phyloP scores from a whole-genome alignment of 2,329 filamentous ascomycete genomes.

The Hysterium pulicare region DNA sequence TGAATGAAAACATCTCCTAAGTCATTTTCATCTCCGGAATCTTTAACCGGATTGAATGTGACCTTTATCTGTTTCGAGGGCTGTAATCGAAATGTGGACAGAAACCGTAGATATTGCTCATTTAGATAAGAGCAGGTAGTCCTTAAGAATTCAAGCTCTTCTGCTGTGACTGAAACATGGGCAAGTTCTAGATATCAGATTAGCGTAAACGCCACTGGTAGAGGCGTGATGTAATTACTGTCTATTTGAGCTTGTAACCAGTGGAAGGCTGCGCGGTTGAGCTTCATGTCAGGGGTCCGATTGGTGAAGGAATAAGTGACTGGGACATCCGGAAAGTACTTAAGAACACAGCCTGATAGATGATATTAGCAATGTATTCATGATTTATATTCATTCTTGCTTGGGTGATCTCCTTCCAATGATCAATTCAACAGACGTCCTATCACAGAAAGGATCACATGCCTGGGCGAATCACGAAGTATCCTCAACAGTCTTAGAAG shows the following conservation, averaged over 20 bases:
- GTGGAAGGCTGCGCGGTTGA: slow-evolving; percentile 75
- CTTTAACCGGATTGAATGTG: slow-evolving; percentile 55
- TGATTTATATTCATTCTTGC: too few relatives aligned
- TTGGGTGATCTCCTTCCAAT: too few relatives aligned
- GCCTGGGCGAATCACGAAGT: too few relatives aligned
- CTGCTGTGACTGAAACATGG: slow-evolving; percentile 71
- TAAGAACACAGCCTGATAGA: slow-evolving; percentile 60
- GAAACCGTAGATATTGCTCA: slow-evolving; percentile 72
- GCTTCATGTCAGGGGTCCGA: slow-evolving; percentile 87
- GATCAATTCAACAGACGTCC: too few relatives aligned
- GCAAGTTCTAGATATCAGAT: slow-evolving; percentile 61
- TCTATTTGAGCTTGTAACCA: slow-evolving; percentile 84
- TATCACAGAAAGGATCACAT: too few relatives aligned
- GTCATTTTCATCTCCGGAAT: slow-evolving; percentile 62
- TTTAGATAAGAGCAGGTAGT: slow-evolving; percentile 78
- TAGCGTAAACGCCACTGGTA: slow-evolving; percentile 4
- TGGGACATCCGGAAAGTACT: slow-evolving; percentile 76
- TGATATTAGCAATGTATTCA: not conserved
- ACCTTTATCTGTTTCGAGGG: slow-evolving; percentile 76
- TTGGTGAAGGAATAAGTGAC: slow-evolving; percentile 96
- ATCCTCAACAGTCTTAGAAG: too few relatives aligned
- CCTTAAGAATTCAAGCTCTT: slow-evolving; percentile 77
- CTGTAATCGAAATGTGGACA: slow-evolving; percentile 75
- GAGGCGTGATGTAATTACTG: slow-evolving; percentile 48
- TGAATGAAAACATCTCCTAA: slow-evolving; percentile 73